Evolutionary conservation across 2,329 filamentous ascomycete species (phyloP), one percentile per base, ranked within the genome.

Genomic region (Didymella arachidicola): DNA sequence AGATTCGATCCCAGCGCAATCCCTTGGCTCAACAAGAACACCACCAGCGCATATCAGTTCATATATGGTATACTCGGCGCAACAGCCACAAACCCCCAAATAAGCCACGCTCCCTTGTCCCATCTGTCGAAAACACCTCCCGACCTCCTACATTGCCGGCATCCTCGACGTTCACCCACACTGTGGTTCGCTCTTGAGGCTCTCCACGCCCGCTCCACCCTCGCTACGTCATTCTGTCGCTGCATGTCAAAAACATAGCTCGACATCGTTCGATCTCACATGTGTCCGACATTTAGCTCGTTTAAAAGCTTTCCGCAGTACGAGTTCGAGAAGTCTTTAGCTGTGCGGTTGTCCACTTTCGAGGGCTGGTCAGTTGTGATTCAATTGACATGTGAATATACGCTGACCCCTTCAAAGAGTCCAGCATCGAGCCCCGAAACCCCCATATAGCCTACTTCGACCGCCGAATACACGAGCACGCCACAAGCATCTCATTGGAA

Each of bases 11-110:
- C 64, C 50, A 66, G 67, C 66, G 60, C 55, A 61, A 29, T 52
- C 65, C 69, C 68, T 68, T 61, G 64, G 60, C 70, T 63, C 71
- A 72, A 72, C 71, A 72, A 67, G 66, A 69, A 64, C 64, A 63
- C 36, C 38, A 53, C 49, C 51, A 55, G 57, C 51, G 36, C 51
- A 54, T 41, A 50, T 49, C 39, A 50, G 19, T 50, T 39, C 50
- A 50, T 34, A 38, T 51, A 29, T 39, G 45, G 46, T 41, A 38
- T 51, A 29, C 41, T 41, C 36, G 32, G 45, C 52, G 29, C 46
- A 30, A 55, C 59, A 55, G 50, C 49, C 58, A 51, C 48, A 46
- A 7, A 5, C 26, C 27, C 34, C 41, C 39, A 39, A 22, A 58
- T 19, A 43, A 53, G 39, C 30, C 45, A 58, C 50, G 32, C 34